Evolutionary conservation across 192 early-diverging fungal species (phyloP).

Genomic region (Backusella tarrabulga): DNA sequence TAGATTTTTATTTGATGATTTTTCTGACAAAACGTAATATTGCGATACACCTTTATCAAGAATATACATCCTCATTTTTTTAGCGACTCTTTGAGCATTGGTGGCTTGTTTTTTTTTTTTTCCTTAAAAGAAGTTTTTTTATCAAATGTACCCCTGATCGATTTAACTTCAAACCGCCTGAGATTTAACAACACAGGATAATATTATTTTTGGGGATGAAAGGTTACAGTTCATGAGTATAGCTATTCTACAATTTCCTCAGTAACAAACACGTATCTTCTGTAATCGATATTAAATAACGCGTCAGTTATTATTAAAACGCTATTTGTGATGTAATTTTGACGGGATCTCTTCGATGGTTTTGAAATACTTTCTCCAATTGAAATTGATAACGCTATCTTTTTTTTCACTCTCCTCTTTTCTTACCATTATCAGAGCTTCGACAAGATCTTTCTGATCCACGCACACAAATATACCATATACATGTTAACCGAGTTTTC

Average conservation of each 20-base stretch:
- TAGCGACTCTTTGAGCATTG: too few species aligned
- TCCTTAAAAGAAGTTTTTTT: too few species aligned
- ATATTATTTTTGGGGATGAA: neutral
- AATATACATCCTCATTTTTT: too few species aligned
- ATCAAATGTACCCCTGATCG: neutral
- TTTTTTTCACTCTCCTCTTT: neutral
- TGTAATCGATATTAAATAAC: neutral
- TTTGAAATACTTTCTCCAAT: neutral
- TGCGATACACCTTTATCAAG: too few species aligned
- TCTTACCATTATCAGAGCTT: neutral
- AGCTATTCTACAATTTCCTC: neutral
- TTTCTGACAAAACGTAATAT: too few species aligned
- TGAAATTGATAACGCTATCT: neutral
- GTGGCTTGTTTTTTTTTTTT: too few species aligned
- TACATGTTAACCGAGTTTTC: neutral
- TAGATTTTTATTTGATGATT: too few species aligned
- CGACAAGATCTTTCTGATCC: neutral
- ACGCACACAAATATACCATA: neutral
- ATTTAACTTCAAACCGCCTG: neutral
- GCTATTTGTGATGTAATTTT: neutral
- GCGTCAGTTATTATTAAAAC: neutral
- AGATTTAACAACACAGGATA: neutral
- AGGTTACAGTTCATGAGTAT: neutral
- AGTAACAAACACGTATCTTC: neutral
- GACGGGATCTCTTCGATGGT: neutral